Evolutionary conservation across 1,284 basidiomycete species (phyloP).

Genomic region (Moesziomyces sp.): DNA sequence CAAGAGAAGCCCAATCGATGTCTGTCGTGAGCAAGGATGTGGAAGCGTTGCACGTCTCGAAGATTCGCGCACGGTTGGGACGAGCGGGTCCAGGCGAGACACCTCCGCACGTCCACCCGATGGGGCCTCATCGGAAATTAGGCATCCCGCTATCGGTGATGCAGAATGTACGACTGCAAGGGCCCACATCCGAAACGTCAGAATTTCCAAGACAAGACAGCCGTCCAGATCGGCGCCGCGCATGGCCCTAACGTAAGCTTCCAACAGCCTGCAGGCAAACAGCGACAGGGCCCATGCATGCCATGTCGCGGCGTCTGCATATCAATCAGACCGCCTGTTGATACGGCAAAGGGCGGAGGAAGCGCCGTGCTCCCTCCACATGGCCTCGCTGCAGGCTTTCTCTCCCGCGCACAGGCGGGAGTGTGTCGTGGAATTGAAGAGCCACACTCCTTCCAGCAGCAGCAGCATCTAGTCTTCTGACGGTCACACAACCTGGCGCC

Average conservation of each 20-base stretch:
- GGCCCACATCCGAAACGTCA: not conserved
- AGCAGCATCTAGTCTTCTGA: not conserved
- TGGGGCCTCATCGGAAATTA: not conserved
- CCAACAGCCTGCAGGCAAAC: not conserved
- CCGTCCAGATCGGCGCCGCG: conserved; percentile 35
- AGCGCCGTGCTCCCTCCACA: too few relatives aligned
- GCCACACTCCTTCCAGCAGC: too few relatives aligned
- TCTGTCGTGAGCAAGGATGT: conserved; percentile 6
- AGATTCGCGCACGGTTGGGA: not conserved
- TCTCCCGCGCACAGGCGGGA: too few relatives aligned
- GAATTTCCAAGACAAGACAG: conserved; percentile 3
- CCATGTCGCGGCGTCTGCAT: too few relatives aligned
- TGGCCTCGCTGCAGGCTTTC: too few relatives aligned
- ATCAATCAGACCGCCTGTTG: too few relatives aligned
- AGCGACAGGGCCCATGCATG: not conserved
- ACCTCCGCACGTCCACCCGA: not conserved
- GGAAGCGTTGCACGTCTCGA: not conserved
- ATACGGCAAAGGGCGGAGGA: too few relatives aligned
- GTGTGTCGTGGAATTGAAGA: too few relatives aligned
- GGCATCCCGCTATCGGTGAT: too few relatives aligned
- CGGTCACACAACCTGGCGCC: not conserved
- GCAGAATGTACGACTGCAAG: not conserved
- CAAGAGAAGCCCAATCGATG: not conserved
- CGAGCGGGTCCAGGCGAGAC: not conserved
- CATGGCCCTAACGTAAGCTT: conserved; percentile 23